Evolutionary conservation across 257 asterid species (phyloP), one percentile per base, ranked within the genome.

Genomic region (Fraxinus americana): DNA sequence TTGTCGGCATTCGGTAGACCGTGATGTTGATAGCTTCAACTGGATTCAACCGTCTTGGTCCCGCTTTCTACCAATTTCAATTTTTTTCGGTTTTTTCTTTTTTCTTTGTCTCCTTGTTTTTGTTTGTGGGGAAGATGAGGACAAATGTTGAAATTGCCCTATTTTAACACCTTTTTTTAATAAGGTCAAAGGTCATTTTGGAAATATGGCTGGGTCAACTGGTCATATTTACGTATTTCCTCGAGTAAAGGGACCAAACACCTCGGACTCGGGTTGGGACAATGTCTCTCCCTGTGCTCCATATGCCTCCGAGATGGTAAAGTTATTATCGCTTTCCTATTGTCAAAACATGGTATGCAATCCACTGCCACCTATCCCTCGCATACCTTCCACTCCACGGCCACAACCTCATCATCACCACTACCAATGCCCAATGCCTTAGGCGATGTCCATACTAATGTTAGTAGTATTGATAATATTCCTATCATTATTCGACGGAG

Each of bases 281-380:
- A 96, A 81, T 96, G 97, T 84, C 99, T 84, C 86, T 96, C 99
- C 82, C 98, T 83, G 34, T 93, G 99, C 91, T 96, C 95, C 94
- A 86, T 90, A 48, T 83, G 96, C 84, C 84, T 87, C 30, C 90
- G 87, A 2, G 98, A 88, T 39, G 38, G 69, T 78, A 93, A 80
- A 13, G 78, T 82, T 86, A 84, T 90, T 14, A 96, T 90, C 69
- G 88, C 98, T 48, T 81, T 72, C 89, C 76, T 73, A 69, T 96
- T 96, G 78, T 96, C 99, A 84, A 96, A 87, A 77, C 99, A 96
- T 17, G 98, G 98, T 67, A 96, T 96, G 30, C 79, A 90, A 84
- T 93, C 99, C 54, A 82, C 90, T 4, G 86, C 91, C 80, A 23
- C 82, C 0, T 86, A 48, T 12, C 84, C 92, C 54, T 80, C 76